Conservation (phyloP, 495 filamentous ascomycete genomes). For the Astrothelium macrocarpum region DNA sequence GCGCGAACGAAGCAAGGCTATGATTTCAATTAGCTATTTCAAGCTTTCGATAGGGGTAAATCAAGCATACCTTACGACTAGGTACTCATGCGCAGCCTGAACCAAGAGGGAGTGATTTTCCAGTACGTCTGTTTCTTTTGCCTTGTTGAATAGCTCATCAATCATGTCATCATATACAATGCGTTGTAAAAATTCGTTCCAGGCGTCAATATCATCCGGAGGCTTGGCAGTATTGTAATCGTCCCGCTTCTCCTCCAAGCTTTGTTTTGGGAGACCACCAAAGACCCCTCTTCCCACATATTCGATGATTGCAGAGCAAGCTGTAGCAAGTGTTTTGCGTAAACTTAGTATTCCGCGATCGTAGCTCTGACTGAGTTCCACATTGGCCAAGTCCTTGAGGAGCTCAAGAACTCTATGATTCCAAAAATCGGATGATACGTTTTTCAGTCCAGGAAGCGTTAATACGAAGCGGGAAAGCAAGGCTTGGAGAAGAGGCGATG, state of each 20-base stretch:
- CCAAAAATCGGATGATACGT: slow-evolving; percentile 52
- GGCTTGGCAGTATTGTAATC: slow-evolving; percentile 46
- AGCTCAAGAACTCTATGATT: slow-evolving; percentile 37
- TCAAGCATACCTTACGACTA: slow-evolving; percentile 46
- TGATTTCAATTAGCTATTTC: neutral
- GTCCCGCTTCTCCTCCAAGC: slow-evolving; percentile 21
- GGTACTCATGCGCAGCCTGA: slow-evolving; percentile 48
- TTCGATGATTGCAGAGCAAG: slow-evolving; percentile 51
- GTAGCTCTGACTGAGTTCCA: slow-evolving; percentile 57
- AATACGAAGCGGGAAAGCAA: slow-evolving; percentile 49
- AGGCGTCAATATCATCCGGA: slow-evolving; percentile 44
- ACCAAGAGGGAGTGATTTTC: slow-evolving; percentile 47
- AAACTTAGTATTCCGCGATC: slow-evolving; percentile 56
- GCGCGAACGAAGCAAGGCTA: slow-evolving; percentile 53
- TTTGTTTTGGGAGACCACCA: slow-evolving; percentile 38
- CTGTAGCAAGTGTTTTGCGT: slow-evolving; percentile 56
- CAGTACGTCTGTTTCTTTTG: slow-evolving; percentile 43
- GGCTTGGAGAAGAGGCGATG: slow-evolving; percentile 48
- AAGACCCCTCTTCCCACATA: slow-evolving; percentile 47
- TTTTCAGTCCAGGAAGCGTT: slow-evolving; percentile 46
- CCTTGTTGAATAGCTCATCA: slow-evolving; percentile 46
- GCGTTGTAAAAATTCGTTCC: slow-evolving; percentile 47
- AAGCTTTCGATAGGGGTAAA: neutral
- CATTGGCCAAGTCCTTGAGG: slow-evolving; percentile 41
- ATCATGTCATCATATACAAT: slow-evolving; percentile 50